phyloP scores from a whole-genome alignment of 163 green algal species.

The Scenedesmus sp. region DNA sequence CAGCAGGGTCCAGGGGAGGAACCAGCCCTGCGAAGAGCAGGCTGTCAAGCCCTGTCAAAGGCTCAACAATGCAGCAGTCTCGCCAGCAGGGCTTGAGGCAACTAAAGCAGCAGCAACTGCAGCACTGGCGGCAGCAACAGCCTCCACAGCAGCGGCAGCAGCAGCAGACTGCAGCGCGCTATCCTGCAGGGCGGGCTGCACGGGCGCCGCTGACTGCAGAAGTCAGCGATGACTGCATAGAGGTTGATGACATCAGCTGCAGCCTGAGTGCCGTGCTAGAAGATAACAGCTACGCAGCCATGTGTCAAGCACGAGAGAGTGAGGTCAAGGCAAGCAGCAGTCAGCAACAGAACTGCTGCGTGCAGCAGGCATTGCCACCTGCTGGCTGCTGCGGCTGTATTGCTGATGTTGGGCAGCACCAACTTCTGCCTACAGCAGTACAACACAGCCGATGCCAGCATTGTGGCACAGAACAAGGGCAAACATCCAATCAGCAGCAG shows the following conservation, averaged over 20 bases:
- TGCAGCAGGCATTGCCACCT: neutral
- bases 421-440: neutral
- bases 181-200: neutral
- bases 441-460: neutral
- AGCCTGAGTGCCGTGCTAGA: neutral
- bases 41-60: neutral
- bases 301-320: neutral
- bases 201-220: neutral
- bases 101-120: slow-evolving; percentile 28
- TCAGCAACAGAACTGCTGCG: neutral
- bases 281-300: neutral
- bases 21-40: neutral
- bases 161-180: neutral
- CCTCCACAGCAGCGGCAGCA: neutral
- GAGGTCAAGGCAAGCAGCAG: neutral
- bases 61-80: neutral
- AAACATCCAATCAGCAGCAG: neutral
- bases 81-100: neutral
- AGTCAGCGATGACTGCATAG: neutral
- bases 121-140: slow-evolving; percentile 19
- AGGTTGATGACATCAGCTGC: slow-evolving; percentile 5
- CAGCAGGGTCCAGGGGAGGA: neutral
- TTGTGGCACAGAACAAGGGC: neutral
- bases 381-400: neutral
- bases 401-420: neutral